phyloP scores from a whole-genome alignment of 345 rosid genomes.

The Lepidium aucheri region DNA sequence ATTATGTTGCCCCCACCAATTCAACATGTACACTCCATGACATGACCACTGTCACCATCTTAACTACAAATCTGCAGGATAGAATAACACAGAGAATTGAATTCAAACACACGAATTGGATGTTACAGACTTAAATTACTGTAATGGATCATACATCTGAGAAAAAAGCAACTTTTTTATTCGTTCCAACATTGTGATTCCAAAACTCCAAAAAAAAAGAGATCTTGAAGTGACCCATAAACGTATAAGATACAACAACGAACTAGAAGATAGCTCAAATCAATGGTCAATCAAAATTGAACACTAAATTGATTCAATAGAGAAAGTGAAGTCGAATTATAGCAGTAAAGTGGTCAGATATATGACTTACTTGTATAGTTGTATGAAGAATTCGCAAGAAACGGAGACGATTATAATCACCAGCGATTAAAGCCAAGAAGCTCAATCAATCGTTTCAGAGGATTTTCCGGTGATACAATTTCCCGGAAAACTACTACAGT shows the following conservation, averaged over 20 bases:
- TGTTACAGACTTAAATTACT: background rate
- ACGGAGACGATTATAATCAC: background rate
- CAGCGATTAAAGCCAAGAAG: background rate
- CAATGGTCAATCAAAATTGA: background rate
- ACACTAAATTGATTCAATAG: background rate
- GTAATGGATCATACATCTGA: constrained; percentile 7
- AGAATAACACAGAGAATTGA: background rate
- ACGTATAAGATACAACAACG: background rate
- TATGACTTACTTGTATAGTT: too few relatives aligned
- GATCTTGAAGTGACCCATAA: background rate
- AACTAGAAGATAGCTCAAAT: background rate
- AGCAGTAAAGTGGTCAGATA: too few relatives aligned
- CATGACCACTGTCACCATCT: background rate
- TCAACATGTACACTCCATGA: background rate
- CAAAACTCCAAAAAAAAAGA: background rate
- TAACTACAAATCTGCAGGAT: constrained; percentile 1
- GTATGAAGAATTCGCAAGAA: background rate
- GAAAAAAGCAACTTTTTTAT: background rate
- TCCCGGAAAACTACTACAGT: background rate
- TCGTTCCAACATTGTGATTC: background rate
- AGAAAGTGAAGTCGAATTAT: background rate
- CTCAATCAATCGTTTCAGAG: background rate
- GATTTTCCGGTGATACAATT: background rate
- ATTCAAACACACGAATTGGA: background rate
- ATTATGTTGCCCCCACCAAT: constrained; percentile 5